phyloP scores from a whole-genome alignment of 1,284 basidiomycete genomes.

The Sporisorium sorghi region DNA sequence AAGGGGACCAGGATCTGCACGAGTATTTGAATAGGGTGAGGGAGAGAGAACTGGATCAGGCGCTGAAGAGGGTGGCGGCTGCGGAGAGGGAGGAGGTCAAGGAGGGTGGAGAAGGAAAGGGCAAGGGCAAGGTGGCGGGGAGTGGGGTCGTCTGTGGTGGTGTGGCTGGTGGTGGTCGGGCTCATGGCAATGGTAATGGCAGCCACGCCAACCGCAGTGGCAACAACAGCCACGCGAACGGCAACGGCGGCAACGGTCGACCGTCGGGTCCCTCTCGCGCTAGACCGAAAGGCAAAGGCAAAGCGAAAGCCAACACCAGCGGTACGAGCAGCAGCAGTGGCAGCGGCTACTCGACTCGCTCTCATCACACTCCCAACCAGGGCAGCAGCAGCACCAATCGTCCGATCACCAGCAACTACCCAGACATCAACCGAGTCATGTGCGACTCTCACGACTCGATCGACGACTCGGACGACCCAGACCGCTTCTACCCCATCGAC shows the following conservation, averaged over 20 bases:
- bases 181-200: slow-evolving; percentile 3
- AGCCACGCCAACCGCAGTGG: not conserved
- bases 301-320: slow-evolving; percentile 3
- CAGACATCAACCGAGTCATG: slow-evolving; percentile 2
- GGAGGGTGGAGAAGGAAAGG: too few relatives aligned
- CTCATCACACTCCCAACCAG: not conserved
- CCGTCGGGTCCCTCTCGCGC: not conserved
- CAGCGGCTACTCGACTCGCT: not conserved
- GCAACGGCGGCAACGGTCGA: not conserved
- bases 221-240: not conserved
- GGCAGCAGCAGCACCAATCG: too few relatives aligned
- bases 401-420: too few relatives aligned
- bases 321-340: not conserved
- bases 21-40: not conserved
- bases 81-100: too few relatives aligned
- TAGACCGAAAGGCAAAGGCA: not conserved
- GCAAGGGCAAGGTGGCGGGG: too few relatives aligned
- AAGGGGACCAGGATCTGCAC: slow-evolving; percentile 3
- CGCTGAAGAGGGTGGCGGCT: not conserved
- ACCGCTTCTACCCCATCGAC: slow-evolving; percentile 6
- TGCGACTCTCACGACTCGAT: slow-evolving; percentile 12
- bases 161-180: not conserved
- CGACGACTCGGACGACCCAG: slow-evolving; percentile 15
- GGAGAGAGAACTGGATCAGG: not conserved
- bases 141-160: too few relatives aligned